Evolutionary conservation across 345 rosid species (phyloP), one percentile per base, ranked within the genome.

Genomic region (Hibiscus syriacus): DNA sequence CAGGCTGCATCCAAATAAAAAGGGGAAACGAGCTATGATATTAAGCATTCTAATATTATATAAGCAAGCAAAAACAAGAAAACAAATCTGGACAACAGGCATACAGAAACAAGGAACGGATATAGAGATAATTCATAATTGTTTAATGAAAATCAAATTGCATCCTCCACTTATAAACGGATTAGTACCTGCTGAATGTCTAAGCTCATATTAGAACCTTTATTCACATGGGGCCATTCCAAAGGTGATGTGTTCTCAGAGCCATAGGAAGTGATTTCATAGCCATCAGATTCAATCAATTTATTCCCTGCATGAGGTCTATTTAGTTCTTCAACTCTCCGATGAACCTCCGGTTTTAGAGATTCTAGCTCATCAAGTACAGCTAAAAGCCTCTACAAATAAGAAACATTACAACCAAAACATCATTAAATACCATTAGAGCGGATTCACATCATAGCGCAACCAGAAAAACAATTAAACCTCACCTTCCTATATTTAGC

Each of bases 341-440:
- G 81, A 17, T 77, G 70, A 30, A 88, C 88, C 76, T 90, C 89
- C 2, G 96, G 98, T 73, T 95, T 84, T 75, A 88, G 76, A 67
- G 76, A 72, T 80, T 95, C 98, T 13, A 95, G 92, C 83, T 95
- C 96, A 74, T 81, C 83, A 6, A 90, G 54, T 2, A 92, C 93
- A 71, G 83, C 71, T 27, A 80, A 73, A 73, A 88, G 68, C 77
- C 84, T 90, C 99, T 95, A 82, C 64, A 66, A 61, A 64, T 29
- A 50, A 70, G 41, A 74, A 45, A 60, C 49, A 6, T 17, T 59
- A 74, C 70, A 73, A 12, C 61, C 30, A 67, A 27, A 65, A 26
- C 38, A 61, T 58, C 14, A 67, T 29, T 25, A n/a, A 20, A 50
- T 25, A 49, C 9, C 19, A 17, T 6, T 14, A 9, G 1, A 46